Evolutionary conservation across 192 early-diverging fungal species (phyloP), one percentile per base, ranked within the genome.

Genomic region (Coemansia sp.): DNA sequence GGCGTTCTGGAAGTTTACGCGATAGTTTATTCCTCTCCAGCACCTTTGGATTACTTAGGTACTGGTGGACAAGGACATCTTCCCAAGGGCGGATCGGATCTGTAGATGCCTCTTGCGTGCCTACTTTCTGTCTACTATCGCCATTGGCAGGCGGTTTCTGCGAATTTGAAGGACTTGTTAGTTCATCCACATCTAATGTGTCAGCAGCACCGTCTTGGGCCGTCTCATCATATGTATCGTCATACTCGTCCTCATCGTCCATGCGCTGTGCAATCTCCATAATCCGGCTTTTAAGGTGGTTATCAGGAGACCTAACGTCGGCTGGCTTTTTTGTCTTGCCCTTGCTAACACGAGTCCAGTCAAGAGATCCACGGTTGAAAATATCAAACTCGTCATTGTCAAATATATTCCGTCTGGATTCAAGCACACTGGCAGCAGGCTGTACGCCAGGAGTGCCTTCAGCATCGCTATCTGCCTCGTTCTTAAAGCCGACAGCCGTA

Each of bases 361-460:
- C 88, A 8, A 93, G 73, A 5, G 72, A 76, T 10, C 85, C 77
- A 57, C 87, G 85, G 36, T 82, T 71, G 77, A 97, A 94, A 8
- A 97, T 86, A 65, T 98, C 95, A 79, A 97, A 96, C 65, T 94
- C 93, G 69, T 98, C 96, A 45, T 91, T 90, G 76, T 98, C 95
- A 80, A 93, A 95, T 39, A 97, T 84, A 68, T 97, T 98, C 13
- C 85, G 79, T 10, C 94, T 88, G 15, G 47, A 73, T 6, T 76
- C 66, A 12, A 96, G 78, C 12, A 88, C 66, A 41, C 59, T 26
- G 46, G 43, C 16, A n/a, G 37, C 57, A 11, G 57, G 57, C 37
- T 59, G 57, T 18, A 59, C 39, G 42, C 32, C 63, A 22, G 45
- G 11, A 37, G 42, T 40, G 54, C 16, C 66, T 16, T 36, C 63